Evolutionary conservation across 1,284 basidiomycete genomes (phyloP), one percentile per base, ranked within the genome.

Genomic region (Bjerkandera adusta): DNA sequence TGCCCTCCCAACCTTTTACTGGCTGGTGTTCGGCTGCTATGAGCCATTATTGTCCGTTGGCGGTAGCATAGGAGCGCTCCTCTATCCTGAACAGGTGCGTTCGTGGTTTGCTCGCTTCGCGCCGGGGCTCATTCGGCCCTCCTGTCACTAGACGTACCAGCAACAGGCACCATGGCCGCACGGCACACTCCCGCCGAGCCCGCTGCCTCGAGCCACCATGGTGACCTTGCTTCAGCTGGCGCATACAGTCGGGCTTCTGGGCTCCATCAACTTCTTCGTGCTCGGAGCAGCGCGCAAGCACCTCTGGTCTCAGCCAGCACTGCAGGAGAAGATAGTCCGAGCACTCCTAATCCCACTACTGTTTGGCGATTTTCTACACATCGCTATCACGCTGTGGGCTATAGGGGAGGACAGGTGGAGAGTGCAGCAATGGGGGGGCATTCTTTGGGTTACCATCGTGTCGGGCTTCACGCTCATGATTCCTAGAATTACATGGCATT

Each of bases 231-330:
- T 84, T 30, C 85, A 89, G 59, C 80, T 89, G 45, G 85, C 81
- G 1, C 83, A 89, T 55, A 84, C 85, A 45, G 87, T 85, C 55
- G 83, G 77, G 34, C 77, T 89, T 24, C 61, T 89, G 48, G 85
- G 86, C 20, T 59, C 85, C 50, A 61, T 89, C 50, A 89, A 89
- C 60, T 59, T 78, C 48, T 86, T 81, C 63, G 64, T 88, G 30
- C 74, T 89, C 37, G 70, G 73, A 12, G 72, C 83, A 4, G 72
- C 72, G 20, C 77, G 83, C 42, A 75, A 65, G 43, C 74, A 88
- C 60, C 71, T 89, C 38, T 69, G 70, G 26, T 64, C 65, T 2
- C 71, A 79, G 36, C 81, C 76, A 12, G 76, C 75, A 1, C 60
- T 87, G n/a, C 82, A 86, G 63, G 85, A 85, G 62, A 83, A 81